These are phyloP conservation scores for Thermoascus crustaceus DNA, from an alignment of 2,329 filamentous ascomycete species.

Conservation along the genomic window DNA sequence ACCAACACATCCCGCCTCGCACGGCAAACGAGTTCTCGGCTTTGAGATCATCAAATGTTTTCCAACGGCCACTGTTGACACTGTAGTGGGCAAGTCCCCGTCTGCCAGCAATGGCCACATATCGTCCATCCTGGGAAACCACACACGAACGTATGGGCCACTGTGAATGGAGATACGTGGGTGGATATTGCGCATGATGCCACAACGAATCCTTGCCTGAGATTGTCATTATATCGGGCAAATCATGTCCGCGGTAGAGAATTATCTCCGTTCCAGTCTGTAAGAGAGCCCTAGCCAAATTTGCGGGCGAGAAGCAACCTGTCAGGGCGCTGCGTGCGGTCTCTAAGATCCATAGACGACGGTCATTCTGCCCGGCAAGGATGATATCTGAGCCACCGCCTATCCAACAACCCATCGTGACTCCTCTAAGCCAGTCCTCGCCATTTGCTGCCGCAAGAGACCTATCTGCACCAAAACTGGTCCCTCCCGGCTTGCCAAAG, in stretches of 20 bases:
- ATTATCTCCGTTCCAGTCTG: conserved; percentile 84
- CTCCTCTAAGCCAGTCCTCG: conserved; percentile 77
- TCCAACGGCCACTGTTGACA: conserved; percentile 88
- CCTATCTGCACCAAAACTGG: conserved; percentile 68
- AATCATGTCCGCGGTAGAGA: conserved; percentile 86
- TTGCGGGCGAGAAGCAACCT: conserved; percentile 83
- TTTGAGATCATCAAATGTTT: conserved; percentile 73
- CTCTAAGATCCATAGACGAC: conserved; percentile 78
- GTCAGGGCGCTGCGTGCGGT: conserved; percentile 91
- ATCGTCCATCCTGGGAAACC: conserved; percentile 84
- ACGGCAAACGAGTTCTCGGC: conserved; percentile 88
- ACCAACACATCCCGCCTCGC: conserved; percentile 96
- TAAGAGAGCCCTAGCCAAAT: conserved; percentile 79
- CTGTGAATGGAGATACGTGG: conserved; percentile 77
- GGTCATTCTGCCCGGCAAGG: conserved; percentile 60
- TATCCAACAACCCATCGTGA: conserved; percentile 74
- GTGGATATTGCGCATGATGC: conserved; percentile 83
- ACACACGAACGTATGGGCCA: conserved; percentile 87
- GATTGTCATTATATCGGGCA: conserved; percentile 82
- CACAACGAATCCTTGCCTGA: conserved; percentile 90
- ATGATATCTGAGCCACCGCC: conserved; percentile 81
- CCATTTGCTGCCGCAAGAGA: conserved; percentile 57
- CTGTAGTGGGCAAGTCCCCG: conserved; percentile 93
- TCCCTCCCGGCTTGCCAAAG: conserved; percentile 81
- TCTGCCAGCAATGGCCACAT: conserved; percentile 90